Conservation (phyloP, 2,329 filamentous ascomycete genomes). For the Hypoxylon rubiginosum region DNA sequence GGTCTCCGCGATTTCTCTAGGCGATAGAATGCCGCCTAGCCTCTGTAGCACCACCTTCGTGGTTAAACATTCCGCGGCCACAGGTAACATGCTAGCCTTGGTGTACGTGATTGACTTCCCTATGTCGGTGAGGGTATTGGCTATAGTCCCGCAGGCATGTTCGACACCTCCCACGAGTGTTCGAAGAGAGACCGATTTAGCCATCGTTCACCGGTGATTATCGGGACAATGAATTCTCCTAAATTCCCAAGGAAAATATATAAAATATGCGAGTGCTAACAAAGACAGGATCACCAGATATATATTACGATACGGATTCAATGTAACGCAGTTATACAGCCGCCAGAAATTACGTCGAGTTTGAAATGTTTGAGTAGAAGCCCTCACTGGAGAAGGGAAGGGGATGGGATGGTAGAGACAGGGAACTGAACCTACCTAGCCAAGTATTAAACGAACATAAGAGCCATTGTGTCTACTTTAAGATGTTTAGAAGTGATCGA, state of each 20-base stretch:
- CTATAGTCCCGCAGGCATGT: constrained; percentile 34
- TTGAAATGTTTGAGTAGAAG: neutral
- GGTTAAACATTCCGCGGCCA: constrained; percentile 37
- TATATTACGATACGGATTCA: neutral
- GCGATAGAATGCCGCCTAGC: constrained; percentile 18
- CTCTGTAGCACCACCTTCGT: constrained; percentile 27
- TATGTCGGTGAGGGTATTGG: constrained; percentile 25
- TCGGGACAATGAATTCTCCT: neutral
- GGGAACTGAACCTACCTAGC: neutral
- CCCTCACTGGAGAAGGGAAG: neutral
- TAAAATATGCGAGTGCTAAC: neutral
- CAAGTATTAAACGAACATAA: neutral
- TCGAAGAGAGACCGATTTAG: constrained; percentile 27
- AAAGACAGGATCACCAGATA: neutral
- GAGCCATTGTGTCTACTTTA: neutral
- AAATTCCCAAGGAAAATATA: neutral
- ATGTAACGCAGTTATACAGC: neutral
- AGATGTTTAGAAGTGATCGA: neutral
- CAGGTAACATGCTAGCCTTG: constrained; percentile 26
- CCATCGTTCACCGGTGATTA: constrained; percentile 10
- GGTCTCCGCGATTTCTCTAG: constrained; percentile 1
- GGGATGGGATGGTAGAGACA: neutral
- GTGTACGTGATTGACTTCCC: constrained; percentile 24
- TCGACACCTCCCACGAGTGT: constrained; percentile 27
- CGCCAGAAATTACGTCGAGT: neutral